Evolutionary conservation across 805 yeast genomes (phyloP), one percentile per base, ranked within the genome.

Genomic region (Komagataella mondaviorum): DNA sequence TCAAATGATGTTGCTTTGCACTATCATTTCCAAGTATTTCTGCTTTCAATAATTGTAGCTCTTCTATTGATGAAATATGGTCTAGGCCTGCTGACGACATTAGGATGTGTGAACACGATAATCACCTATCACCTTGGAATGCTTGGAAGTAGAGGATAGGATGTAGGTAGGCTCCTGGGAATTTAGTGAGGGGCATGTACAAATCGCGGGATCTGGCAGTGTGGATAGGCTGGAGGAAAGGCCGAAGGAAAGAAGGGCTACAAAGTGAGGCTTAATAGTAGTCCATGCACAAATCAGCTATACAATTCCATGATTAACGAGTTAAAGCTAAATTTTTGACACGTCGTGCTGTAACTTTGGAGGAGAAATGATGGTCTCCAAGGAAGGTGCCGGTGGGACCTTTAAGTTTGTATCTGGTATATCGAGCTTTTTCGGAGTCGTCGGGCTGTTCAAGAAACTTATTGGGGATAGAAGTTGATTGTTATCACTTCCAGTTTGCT

Each of bases 11-110:
- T 14, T 49, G 48, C 48, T 63, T 64, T 47, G 58, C 60, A 51
- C 58, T 59, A 54, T 63, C 68, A 48, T 64, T 64, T 12, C 68
- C 68, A 49, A 64, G 47, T 14, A 60, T 56, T 8, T 56, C 54
- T 8, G 55, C 36, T 45, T 59, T 60, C 17, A 62, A 20, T 3
- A 51, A 12, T n/a, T 54, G 48, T 14, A 45, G 14, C 47, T 18
- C 23, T 18, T 18, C n/a, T 45, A 20, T 45, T 45, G 39, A 30
- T 30, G 39, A 30, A 30, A 30, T 30, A 10, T 14, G 14, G 14
- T 8, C 4, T 30, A 30, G 39, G 8, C 39, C 39, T 30, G 39
- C 39, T 30, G 14, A 30, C 14, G 39, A 10, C 39, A 30, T 30
- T 10, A 14, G 39, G 14, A 30, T 10, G 6, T 30, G 14, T 30